Percentiles rank a stretch among this genome's conserved stretches.
phyloP scores from a whole-genome alignment of 2,329 filamentous ascomycete species.

The Botrytis porri region DNA sequence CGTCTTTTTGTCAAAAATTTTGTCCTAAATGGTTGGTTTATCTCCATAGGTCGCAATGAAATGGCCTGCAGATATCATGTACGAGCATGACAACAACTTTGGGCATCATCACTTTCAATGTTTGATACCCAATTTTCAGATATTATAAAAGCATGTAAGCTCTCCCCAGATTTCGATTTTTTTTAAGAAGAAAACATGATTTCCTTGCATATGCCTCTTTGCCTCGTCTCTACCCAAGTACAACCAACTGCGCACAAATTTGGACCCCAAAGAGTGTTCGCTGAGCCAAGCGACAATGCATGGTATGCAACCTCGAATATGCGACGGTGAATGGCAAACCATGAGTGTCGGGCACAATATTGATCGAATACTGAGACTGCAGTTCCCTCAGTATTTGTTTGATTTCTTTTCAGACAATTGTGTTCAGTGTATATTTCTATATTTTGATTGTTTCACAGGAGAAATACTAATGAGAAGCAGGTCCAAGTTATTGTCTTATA shows the following conservation, averaged over 20 bases:
- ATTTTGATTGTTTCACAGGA: neutral
- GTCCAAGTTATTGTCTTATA: neutral
- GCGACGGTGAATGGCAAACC: neutral
- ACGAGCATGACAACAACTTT: conserved; percentile 12
- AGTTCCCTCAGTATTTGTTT: neutral
- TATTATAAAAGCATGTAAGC: conserved; percentile 12
- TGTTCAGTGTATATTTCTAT: neutral
- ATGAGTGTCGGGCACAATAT: neutral
- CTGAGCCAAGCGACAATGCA: neutral
- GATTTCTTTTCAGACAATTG: neutral
- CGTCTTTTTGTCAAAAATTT: neutral
- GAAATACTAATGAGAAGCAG: neutral
- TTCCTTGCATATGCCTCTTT: conserved; percentile 8
- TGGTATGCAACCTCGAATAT: neutral
- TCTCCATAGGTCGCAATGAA: neutral
- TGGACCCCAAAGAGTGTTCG: neutral
- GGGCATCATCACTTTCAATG: conserved; percentile 12
- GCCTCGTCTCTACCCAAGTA: conserved; percentile 9
- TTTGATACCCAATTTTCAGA: conserved; percentile 12
- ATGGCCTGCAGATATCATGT: conserved; percentile 16
- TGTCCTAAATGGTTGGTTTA: neutral
- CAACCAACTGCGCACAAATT: neutral
- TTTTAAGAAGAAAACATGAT: neutral
- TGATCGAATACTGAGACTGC: conserved; percentile 4
- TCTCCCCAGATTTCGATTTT: conserved; percentile 3